phyloP scores from a whole-genome alignment of 1,284 basidiomycete species.

The Heterobasidion occidentale region DNA sequence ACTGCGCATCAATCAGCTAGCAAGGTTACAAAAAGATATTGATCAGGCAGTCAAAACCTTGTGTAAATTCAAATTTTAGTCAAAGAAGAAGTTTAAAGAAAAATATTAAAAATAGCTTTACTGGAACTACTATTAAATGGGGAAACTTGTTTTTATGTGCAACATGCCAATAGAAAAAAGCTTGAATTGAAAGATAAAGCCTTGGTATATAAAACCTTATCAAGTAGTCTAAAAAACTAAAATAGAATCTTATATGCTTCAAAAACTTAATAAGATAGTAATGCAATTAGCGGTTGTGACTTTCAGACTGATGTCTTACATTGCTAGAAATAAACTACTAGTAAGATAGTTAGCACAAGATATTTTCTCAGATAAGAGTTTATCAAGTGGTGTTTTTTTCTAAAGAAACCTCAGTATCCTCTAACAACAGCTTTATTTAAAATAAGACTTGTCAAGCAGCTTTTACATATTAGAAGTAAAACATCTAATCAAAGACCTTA shows the following conservation, averaged over 20 bases:
- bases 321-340: not conserved
- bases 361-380: not conserved
- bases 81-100: conserved; percentile 11
- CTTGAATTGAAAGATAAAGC: conserved; percentile 17
- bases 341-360: not conserved
- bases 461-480: too few relatives aligned
- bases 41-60: conserved; percentile 5
- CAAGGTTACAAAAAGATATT: conserved; percentile 10
- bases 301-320: conserved; percentile 1
- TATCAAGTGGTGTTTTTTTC: too few relatives aligned
- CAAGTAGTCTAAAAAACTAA: conserved; percentile 14
- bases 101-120: not conserved
- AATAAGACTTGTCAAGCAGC: too few relatives aligned
- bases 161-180: conserved; percentile 18
- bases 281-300: not conserved
- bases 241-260: conserved; percentile 21
- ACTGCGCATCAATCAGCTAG: conserved; percentile 10
- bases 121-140: conserved; percentile 9
- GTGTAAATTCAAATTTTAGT: conserved; percentile 5
- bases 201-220: conserved; percentile 21
- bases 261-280: conserved; percentile 7
- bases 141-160: conserved; percentile 19
- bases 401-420: too few relatives aligned
- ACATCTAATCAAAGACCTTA: too few relatives aligned
- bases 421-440: too few relatives aligned